Evolutionary conservation across 306 rosid genomes (phyloP), one percentile per base, ranked within the genome.

Genomic region (Erythrophleum fordii): DNA sequence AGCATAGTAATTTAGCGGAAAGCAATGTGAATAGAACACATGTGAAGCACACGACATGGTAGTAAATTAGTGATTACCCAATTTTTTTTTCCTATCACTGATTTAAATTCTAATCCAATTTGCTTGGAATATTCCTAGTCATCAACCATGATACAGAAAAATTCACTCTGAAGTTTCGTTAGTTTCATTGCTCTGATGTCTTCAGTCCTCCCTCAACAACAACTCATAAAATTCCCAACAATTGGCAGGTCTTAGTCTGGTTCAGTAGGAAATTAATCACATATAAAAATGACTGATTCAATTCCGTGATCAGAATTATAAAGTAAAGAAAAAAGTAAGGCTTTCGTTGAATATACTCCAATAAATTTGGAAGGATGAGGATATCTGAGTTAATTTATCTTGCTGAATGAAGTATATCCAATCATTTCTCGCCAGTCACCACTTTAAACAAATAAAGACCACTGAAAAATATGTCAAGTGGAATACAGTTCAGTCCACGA

Each of bases 161-260:
- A 25, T 17, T 71, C 23, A 29, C 6, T 12, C 51, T 46, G 52
- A 34, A 34, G 42, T 34, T 65, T 62, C 60, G 18, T 55, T 7
- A 59, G 76, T 75, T 79, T 75, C 44, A 17, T 79, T 46, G 20
- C 61, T 78, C 66, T 58, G 31, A 72, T 53, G 77, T 85, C 67
- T 71, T 65, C 22, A 16, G 55, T 67, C 77, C 13, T 68, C 35
- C 13, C 8, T 5, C 73, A 58, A 80, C 68, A 46, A 61, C 52
- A 72, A n/a, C n/a, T n/a, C 18, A 68, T 0, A 68, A 53, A 44
- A 68, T 78, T 11, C 26, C 22, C 18, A 39, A 59, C 73, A 44
- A 8, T 37, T 80, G 56, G 67, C 25, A 2, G 25, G 55, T 45
- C 59, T 18, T 8, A 26, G 34, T 46, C 37, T 46, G 59, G 41